Evolutionary conservation across 805 yeast genomes (phyloP).

Genomic region (Candida maltosa): DNA sequence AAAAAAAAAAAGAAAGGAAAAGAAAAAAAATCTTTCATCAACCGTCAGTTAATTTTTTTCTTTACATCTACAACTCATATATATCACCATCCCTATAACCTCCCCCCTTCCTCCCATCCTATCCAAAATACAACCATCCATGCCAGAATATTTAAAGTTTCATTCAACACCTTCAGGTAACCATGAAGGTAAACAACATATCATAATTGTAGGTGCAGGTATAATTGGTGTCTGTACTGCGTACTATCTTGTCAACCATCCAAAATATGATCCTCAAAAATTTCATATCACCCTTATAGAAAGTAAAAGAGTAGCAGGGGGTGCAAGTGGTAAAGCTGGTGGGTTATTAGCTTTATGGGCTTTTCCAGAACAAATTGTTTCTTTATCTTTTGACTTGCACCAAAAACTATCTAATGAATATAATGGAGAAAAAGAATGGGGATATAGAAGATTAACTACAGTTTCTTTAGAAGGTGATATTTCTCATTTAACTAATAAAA

Average conservation of each 20-base stretch:
- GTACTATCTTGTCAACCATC: conserved; percentile 80
- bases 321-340: conserved; percentile 97
- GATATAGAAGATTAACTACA: conserved; percentile 84
- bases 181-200: conserved; percentile 65
- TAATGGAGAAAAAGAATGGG: conserved; percentile 89
- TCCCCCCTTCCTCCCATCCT: too few relatives aligned
- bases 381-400: conserved; percentile 81
- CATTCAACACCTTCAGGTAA: conserved; percentile 43
- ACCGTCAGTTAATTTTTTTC: too few relatives aligned
- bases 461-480: conserved; percentile 85
- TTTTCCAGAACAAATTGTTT: conserved; percentile 91
- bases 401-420: conserved; percentile 74
- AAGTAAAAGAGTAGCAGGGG: conserved; percentile 91
- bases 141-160: conserved; percentile 29
- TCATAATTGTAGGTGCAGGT: conserved; percentile 90
- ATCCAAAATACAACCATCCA: neutral
- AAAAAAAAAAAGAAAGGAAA: too few relatives aligned
- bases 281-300: conserved; percentile 85
- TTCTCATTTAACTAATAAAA: conserved; percentile 22
- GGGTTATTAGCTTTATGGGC: conserved; percentile 95
- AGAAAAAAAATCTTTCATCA: too few relatives aligned
- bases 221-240: conserved; percentile 96
- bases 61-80: too few relatives aligned
- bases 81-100: too few relatives aligned
- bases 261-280: conserved; percentile 65